phyloP scores from a whole-genome alignment of 2,329 filamentous ascomycete genomes.

The Sclerotinia glacialis region DNA sequence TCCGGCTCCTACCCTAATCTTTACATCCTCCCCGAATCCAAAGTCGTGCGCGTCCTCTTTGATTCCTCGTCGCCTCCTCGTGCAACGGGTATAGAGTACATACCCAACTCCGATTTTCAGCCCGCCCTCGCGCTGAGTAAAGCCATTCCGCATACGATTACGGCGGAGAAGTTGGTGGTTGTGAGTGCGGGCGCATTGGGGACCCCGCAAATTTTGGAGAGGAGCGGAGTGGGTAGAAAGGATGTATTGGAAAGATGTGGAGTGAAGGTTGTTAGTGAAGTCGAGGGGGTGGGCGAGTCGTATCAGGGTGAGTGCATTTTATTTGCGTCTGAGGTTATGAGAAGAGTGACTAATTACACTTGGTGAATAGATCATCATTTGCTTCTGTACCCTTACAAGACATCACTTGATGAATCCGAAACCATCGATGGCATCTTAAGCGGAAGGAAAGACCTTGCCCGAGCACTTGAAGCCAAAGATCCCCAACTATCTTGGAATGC shows the following conservation, averaged over 20 bases:
- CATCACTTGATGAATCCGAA: conserved; percentile 45
- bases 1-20: conserved; percentile 54
- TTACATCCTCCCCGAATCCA: conserved; percentile 56
- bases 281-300: conserved; percentile 52
- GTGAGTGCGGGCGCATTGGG: conserved; percentile 43
- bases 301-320: conserved; percentile 44
- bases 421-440: conserved; percentile 54
- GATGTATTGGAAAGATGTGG: conserved; percentile 48
- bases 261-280: conserved; percentile 47
- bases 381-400: conserved; percentile 52
- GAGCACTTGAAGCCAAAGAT: conserved; percentile 48
- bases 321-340: not conserved
- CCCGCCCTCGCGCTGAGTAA: conserved; percentile 36
- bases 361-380: conserved; percentile 48
- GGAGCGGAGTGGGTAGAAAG: conserved; percentile 58
- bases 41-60: conserved; percentile 55
- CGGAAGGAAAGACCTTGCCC: conserved; percentile 47
- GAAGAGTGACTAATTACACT: not conserved
- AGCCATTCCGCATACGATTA: conserved; percentile 42
- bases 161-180: conserved; percentile 55
- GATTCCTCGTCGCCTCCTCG: conserved; percentile 46
- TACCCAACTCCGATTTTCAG: conserved; percentile 48
- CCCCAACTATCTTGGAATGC: conserved; percentile 56
- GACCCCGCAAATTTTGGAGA: conserved; percentile 51
- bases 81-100: conserved; percentile 59